phyloP scores from a whole-genome alignment of 441 rosid genomes.

The Adansonia madagascariensis region DNA sequence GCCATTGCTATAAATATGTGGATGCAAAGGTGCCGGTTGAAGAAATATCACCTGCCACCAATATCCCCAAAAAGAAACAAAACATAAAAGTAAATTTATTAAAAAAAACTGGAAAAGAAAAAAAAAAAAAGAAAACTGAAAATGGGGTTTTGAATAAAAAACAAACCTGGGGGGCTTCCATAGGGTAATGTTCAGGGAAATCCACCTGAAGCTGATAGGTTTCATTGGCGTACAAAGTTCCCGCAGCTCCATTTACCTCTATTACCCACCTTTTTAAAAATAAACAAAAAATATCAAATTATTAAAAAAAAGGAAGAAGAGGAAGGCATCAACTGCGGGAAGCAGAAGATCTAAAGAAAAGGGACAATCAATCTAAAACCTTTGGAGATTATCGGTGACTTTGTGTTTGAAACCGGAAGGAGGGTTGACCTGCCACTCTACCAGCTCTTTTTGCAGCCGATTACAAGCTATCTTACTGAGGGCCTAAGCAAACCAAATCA shows the following conservation, averaged over 20 bases:
- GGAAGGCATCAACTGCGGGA: background rate
- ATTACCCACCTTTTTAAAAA: conserved; percentile 67
- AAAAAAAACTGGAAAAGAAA: background rate
- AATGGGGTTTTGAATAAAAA: background rate
- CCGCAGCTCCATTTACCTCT: conserved; percentile 93
- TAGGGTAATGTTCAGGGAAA: conserved; percentile 97
- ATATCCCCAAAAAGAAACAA: background rate
- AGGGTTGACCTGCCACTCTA: conserved; percentile 97
- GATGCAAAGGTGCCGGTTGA: conserved; percentile 93
- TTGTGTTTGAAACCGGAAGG: conserved; percentile 87
- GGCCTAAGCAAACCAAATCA: conserved; percentile 43
- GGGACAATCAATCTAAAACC: conserved; percentile 36
- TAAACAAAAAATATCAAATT: background rate
- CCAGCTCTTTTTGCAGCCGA: conserved; percentile 92
- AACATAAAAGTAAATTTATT: background rate
- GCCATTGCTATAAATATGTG: conserved; percentile 97
- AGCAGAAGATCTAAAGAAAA: background rate
- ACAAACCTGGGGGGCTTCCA: conserved; percentile 98
- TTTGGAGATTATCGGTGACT: conserved; percentile 95
- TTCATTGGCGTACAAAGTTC: conserved; percentile 88
- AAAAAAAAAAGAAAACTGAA: background rate
- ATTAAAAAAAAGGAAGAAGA: too few relatives aligned
- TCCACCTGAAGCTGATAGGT: conserved; percentile 96
- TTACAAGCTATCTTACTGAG: conserved; percentile 96
- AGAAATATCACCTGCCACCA: conserved; percentile 79